Conservation (phyloP, 208 protist species). For the Porcisia hertigi region DNA sequence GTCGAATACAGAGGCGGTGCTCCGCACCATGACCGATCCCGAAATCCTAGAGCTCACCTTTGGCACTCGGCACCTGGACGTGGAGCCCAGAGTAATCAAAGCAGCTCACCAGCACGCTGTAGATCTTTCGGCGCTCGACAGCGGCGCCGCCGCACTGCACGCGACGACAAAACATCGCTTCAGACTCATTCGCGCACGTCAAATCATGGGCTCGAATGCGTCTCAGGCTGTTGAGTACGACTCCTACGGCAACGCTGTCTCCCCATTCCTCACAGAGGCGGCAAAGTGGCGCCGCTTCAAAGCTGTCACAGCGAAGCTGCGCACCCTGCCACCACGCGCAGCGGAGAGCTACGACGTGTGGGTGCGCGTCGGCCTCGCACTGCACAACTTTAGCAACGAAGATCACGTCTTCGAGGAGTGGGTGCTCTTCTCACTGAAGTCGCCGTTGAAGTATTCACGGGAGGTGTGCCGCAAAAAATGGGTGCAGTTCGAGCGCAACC, state of each 20-base stretch:
- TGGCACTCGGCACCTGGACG: conserved; percentile 52
- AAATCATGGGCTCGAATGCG: conserved; percentile 56
- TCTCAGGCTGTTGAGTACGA: conserved; percentile 68
- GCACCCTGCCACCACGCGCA: conserved; percentile 47
- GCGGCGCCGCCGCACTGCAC: conserved; percentile 24
- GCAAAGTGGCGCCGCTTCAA: conserved; percentile 80
- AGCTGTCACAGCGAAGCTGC: conserved; percentile 57
- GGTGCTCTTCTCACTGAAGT: conserved; percentile 80
- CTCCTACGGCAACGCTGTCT: conserved; percentile 78
- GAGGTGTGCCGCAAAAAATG: conserved; percentile 80
- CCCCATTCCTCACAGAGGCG: conserved; percentile 65
- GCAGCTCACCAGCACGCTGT: conserved; percentile 29
- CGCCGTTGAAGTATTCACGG: conserved; percentile 78
- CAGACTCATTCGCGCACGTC: conserved; percentile 50
- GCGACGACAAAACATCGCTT: conserved; percentile 39
- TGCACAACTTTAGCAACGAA: conserved; percentile 90
- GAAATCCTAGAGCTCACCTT: conserved; percentile 76
- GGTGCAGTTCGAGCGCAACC: conserved; percentile 85
- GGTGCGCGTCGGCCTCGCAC: conserved; percentile 80
- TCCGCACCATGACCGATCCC: conserved; percentile 62
- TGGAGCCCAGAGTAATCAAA: conserved; percentile 24
- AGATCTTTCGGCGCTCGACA: conserved; percentile 5
- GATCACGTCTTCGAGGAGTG: conserved; percentile 88
- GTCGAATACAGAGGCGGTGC: conserved; percentile 45
- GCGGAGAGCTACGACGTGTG: conserved; percentile 80